Percentiles rank a stretch among this genome's conserved stretches.
phyloP scores from a whole-genome alignment of 2,329 filamentous ascomycete genomes.

The Fusarium subglutinans region DNA sequence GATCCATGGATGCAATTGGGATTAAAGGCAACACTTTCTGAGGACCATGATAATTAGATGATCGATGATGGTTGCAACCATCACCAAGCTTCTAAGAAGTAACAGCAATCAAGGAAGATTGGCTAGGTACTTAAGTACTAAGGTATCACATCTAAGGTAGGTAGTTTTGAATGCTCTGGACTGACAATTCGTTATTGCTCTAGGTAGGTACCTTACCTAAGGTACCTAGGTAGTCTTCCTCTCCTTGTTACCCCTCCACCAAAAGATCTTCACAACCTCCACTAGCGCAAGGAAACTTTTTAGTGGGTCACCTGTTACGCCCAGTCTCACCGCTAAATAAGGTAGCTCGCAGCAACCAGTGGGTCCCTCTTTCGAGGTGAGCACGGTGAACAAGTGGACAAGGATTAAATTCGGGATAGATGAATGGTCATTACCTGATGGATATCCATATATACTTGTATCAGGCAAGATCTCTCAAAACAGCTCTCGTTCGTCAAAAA shows the following conservation, averaged over 20 bases:
- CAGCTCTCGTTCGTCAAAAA: background rate
- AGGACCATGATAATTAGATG: background rate
- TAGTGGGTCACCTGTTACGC: background rate
- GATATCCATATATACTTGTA: background rate
- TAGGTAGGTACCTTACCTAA: no score
- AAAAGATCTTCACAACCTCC: constrained; percentile 1
- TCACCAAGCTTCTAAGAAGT: background rate
- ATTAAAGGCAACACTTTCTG: background rate
- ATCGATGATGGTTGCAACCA: no score
- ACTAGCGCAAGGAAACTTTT: constrained; percentile 14
- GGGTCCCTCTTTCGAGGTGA: background rate
- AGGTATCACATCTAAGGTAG: background rate
- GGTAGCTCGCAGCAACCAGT: background rate
- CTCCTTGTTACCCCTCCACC: background rate
- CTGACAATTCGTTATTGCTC: background rate
- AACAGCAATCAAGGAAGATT: background rate
- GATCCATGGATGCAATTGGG: background rate
- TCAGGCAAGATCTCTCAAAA: background rate
- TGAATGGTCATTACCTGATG: background rate
- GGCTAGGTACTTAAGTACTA: no score
- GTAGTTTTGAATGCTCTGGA: background rate
- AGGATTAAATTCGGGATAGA: background rate
- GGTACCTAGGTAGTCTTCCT: background rate
- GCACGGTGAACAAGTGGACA: constrained; percentile 12
- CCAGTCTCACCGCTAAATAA: constrained; percentile 24